phyloP scores from a whole-genome alignment of 2,329 filamentous ascomycete species.

The Blastomyces silverae region DNA sequence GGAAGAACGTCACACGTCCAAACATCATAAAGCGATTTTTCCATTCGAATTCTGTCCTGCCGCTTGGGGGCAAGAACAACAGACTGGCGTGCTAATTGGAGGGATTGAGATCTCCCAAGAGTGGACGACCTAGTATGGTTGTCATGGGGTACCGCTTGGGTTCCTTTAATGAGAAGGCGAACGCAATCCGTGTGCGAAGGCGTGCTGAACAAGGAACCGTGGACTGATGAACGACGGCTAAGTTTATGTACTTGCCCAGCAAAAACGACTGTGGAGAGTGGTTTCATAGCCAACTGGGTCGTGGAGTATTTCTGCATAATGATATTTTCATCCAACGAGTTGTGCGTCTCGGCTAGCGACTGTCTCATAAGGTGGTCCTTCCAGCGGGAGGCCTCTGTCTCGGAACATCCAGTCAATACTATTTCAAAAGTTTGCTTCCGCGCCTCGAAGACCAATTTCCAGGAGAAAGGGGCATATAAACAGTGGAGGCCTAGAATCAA shows the following conservation, averaged over 20 bases:
- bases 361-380: conserved; percentile 56
- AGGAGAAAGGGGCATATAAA: conserved; percentile 76
- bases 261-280: conserved; percentile 58
- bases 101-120: conserved; percentile 51
- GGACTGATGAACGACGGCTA: conserved; percentile 59
- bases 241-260: conserved; percentile 61
- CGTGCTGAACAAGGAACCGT: conserved; percentile 54
- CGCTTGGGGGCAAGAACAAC: conserved; percentile 67
- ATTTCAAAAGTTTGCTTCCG: conserved; percentile 73
- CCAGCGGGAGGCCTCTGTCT: conserved; percentile 75
- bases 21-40: conserved; percentile 65
- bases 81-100: conserved; percentile 58
- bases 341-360: conserved; percentile 46
- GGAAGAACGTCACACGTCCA: conserved; percentile 78
- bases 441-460: conserved; percentile 83
- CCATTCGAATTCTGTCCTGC: conserved; percentile 69
- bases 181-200: conserved; percentile 16
- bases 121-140: conserved; percentile 15
- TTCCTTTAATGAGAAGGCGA: conserved; percentile 22
- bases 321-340: conserved; percentile 41
- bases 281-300: conserved; percentile 17
- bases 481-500: conserved; percentile 66
- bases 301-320: conserved; percentile 23
- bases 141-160: conserved; percentile 16
- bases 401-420: conserved; percentile 77